phyloP scores from a whole-genome alignment of 345 rosid genomes.

The Eucalyptus victrix region DNA sequence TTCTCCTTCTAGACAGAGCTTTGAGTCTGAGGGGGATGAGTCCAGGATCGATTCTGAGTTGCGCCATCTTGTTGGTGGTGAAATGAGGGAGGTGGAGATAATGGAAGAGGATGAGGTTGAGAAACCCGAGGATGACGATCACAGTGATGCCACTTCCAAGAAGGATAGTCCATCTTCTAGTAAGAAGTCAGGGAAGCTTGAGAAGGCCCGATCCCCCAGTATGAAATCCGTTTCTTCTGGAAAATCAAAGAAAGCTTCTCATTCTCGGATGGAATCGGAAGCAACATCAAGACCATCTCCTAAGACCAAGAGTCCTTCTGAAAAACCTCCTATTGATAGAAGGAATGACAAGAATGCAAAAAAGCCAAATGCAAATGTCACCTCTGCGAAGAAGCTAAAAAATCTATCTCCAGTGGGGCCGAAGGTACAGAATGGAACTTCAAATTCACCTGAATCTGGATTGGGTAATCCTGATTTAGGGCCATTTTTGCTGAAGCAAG shows the following conservation, averaged over 20 bases:
- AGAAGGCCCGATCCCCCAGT: slow-evolving; percentile 17
- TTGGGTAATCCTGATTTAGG: slow-evolving; percentile 50
- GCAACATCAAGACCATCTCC: slow-evolving; percentile 19
- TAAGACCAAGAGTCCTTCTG: slow-evolving; percentile 19
- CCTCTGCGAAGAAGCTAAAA: slow-evolving; percentile 29
- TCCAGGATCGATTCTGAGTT: slow-evolving; percentile 84
- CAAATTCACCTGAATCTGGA: slow-evolving; percentile 21
- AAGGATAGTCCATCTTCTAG: slow-evolving; percentile 22
- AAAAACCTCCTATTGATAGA: slow-evolving; percentile 28
- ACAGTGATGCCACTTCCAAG: slow-evolving; percentile 23
- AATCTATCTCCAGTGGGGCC: slow-evolving; percentile 4
- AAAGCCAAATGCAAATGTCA: slow-evolving; percentile 20
- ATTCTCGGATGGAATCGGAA: slow-evolving; percentile 9
- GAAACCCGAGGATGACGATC: slow-evolving; percentile 27
- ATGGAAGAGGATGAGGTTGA: slow-evolving; percentile 39
- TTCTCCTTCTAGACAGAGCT: slow-evolving; percentile 72
- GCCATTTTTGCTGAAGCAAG: slow-evolving; percentile 64
- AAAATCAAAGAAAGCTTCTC: slow-evolving; percentile 15
- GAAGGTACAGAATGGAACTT: slow-evolving; percentile 37
- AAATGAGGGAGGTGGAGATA: slow-evolving; percentile 39
- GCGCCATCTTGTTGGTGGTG: slow-evolving; percentile 62
- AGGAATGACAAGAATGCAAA: slow-evolving; percentile 19
- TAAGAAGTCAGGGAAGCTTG: slow-evolving; percentile 35
- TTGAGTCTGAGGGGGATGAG: slow-evolving; percentile 71
- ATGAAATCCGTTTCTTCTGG: slow-evolving; percentile 22